These are phyloP conservation scores for Quercus agrifolia DNA, from an alignment of 306 rosid species.

Conservation along the genomic window DNA sequence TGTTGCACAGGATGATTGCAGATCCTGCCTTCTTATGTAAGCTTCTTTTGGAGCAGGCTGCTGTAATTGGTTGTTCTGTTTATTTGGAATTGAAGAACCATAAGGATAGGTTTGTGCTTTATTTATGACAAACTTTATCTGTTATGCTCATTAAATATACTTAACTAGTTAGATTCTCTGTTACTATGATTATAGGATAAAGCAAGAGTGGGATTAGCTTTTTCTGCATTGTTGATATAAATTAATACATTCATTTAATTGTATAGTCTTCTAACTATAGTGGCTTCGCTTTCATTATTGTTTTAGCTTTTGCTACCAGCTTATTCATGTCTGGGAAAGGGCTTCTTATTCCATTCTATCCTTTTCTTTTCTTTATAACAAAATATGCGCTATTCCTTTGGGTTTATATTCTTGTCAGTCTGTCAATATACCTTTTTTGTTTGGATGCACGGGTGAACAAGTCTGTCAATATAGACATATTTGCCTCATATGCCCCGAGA, in stretches of 20 bases:
- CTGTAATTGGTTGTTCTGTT: constrained; percentile 74
- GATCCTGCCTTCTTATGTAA: constrained; percentile 88
- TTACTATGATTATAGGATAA: constrained; percentile 56
- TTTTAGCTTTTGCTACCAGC: neutral
- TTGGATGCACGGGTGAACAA: too few relatives aligned
- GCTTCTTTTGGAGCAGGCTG: constrained; percentile 76
- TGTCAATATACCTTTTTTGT: neutral
- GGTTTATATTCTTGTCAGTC: neutral
- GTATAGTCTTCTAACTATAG: neutral
- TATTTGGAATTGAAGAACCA: constrained; percentile 95
- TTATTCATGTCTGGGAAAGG: neutral
- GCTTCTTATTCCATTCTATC: neutral
- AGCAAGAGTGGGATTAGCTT: constrained; percentile 91
- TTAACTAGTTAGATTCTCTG: constrained; percentile 9
- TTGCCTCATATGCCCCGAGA: neutral
- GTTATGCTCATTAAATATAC: constrained; percentile 14
- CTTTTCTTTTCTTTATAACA: neutral
- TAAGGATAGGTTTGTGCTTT: constrained; percentile 61
- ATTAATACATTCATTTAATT: neutral
- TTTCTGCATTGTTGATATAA: neutral
- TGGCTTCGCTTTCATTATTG: neutral
- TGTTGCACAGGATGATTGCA: constrained; percentile 81
- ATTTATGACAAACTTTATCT: constrained; percentile 10
- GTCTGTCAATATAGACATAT: neutral
- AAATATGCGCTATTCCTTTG: neutral